Base-by-base conservation (phyloP, 306 rosid genomes). In the Acacia melanoxylon region DNA sequence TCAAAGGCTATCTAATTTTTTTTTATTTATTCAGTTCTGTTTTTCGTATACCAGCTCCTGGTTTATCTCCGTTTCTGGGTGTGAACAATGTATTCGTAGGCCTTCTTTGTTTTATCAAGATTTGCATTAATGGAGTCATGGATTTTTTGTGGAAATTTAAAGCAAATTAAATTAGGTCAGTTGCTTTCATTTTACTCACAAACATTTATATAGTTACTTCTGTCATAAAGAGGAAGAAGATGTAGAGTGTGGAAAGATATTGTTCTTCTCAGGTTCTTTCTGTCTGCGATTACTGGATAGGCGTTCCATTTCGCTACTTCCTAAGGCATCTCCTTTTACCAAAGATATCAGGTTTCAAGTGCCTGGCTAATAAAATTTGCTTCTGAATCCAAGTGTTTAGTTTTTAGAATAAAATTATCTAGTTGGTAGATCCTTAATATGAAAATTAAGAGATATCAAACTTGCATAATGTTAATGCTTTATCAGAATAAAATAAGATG, bases 191-290 rank as follows among this genome's bases (percentile, higher is more conserved):
- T n/a, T n/a, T n/a, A n/a, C n/a, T n/a, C n/a, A n/a, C n/a, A n/a
- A n/a, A n/a, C n/a, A n/a, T n/a, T n/a, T n/a, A n/a, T n/a, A 14
- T 71, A 41, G 69, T 33, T 84, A 31, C 69, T 70, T 75, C 72
- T 61, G 33, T 76, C 61, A 22, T 45, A 35, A 25, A 37, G 74
- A 49, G 56, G 31, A 58, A n/a, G n/a, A n/a, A 22, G 5, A 20
- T 63, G 56, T 84, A 33, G 51, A 80, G 12, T 44, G n/a, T 63
- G 29, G 74, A 58, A 9, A 11, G 46, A 66, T 59, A 48, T 46
- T 80, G 24, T 68, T 40, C 14, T 62, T 69, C 51, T 0, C 15
- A 33, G 61, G 59, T 75, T 69, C 42, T 75, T 59, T 59, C 8
- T 44, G 40, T 73, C 29, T 67, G 41, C 52, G 62, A 11, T 22